Evolutionary conservation across 768 basidiomycete genomes (phyloP), one percentile per base, ranked within the genome.

Genomic region (Collybia nuda): DNA sequence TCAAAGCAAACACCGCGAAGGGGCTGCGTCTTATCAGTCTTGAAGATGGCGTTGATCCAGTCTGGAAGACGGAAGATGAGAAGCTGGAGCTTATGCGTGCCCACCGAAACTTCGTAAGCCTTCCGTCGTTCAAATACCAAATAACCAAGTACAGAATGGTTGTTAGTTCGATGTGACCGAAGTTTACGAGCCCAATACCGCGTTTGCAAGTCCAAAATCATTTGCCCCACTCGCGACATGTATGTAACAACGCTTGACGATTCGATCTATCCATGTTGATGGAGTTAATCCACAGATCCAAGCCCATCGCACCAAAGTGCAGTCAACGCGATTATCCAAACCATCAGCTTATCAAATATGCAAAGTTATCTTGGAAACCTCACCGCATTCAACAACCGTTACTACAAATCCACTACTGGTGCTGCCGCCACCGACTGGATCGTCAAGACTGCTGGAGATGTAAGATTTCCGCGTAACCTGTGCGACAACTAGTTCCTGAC

Each of bases 381-480:
- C 22, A 71, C 73, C 1, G 57, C 67, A 12, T 75, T 74, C 64
- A 71, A 72, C 59, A 75, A 73, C 51, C 68, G 73, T 14, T 74
- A 75, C 59, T 76, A 77, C 57, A 67, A 58, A 23, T 64, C 73
- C 4, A 49, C 64, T 5, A 64, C 68, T 41, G 75, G 77, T 40
- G 65, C 65, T 15, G 53, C 59, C 35, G 73, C 76, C 37, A 71
- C 70, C 43, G 64, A 48, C 6, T 77, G 63, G 64, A 75, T 78
- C 40, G 53, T 67, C 29, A 59, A 63, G 55, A 70, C 61, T 18
- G 64, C 69, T 24, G 52, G 57, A 43, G 40, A 51, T 37, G 72
- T 71, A 56, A 46, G 65, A 48, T 15, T 40, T 42, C n/a, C 12
- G n/a, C 53, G 44, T 47, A 11, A 55, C 52, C 11, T 52, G 9